Evolutionary conservation across 2,329 filamentous ascomycete genomes (phyloP).

Genomic region (Xylariaceae sp.): DNA sequence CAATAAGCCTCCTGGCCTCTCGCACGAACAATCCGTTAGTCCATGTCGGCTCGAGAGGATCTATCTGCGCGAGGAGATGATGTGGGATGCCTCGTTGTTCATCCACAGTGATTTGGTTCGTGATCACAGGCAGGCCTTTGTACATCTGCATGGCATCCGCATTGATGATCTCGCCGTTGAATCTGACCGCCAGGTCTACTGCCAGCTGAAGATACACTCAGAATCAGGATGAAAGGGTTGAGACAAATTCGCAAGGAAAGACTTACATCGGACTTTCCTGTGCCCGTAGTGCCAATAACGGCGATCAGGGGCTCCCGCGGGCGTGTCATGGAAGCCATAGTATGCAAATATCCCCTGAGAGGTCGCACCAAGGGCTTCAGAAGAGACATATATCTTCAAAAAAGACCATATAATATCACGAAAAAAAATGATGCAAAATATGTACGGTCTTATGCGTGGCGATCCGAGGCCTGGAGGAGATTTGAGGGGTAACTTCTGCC

Average conservation of each 20-base stretch:
- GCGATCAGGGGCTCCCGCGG: conserved; percentile 63
- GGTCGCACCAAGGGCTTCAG: conserved; percentile 2
- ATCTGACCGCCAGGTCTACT: conserved; percentile 74
- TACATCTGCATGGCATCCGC: conserved; percentile 99
- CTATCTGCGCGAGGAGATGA: conserved; percentile 77
- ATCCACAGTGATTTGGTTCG: conserved; percentile 76
- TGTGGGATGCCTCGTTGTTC: conserved; percentile 80
- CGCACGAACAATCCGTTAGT: conserved; percentile 71
- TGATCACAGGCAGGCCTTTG: conserved; percentile 83
- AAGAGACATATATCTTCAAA: conserved; percentile 6
- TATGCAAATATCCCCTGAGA: conserved; percentile 26
- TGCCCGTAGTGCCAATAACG: conserved; percentile 84
- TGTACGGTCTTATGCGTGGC: not conserved
- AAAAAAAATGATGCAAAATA: not conserved
- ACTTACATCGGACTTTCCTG: conserved; percentile 52
- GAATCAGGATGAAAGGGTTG: not conserved
- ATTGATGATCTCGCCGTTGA: conserved; percentile 93
- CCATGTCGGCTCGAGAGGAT: conserved; percentile 74
- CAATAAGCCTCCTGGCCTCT: conserved; percentile 63
- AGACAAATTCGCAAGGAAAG: conserved; percentile 14
- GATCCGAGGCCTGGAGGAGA: not conserved
- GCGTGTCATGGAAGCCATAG: conserved; percentile 36
- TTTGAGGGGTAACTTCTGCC: not conserved
- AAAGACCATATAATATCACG: not conserved
- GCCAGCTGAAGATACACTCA: conserved; percentile 59